Evolutionary conservation across 1,284 basidiomycete genomes (phyloP).

Genomic region (Naganishia cerealis): DNA sequence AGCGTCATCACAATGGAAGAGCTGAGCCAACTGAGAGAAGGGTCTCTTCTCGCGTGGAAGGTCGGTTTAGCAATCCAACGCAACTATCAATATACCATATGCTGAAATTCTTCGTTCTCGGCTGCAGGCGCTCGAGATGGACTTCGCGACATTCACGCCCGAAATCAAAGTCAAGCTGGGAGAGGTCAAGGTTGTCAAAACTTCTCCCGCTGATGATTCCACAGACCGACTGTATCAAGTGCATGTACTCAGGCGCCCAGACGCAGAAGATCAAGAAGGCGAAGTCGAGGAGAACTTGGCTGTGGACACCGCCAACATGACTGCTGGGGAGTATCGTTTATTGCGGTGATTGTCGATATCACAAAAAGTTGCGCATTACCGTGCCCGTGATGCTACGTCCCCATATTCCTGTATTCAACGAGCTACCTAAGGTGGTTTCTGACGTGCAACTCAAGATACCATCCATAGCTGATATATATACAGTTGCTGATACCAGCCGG

Average conservation of each 20-base stretch:
- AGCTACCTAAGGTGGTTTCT: too few species aligned
- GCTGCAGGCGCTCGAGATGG: constrained; percentile 26
- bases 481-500: not conserved
- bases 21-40: constrained; percentile 8
- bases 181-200: constrained; percentile 14
- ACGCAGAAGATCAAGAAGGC: not conserved
- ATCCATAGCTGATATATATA: too few species aligned
- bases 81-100: not conserved
- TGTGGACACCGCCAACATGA: constrained; percentile 5
- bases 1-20: constrained; percentile 12
- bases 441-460: too few species aligned
- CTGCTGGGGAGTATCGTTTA: constrained; percentile 16
- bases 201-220: constrained; percentile 5
- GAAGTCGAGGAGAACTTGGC: constrained; percentile 14
- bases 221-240: constrained; percentile 26
- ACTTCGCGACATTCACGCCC: constrained; percentile 29
- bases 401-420: too few species aligned
- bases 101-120: not conserved
- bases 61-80: not conserved
- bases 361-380: not conserved
- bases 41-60: constrained; percentile 21
- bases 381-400: too few species aligned
- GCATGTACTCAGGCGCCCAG: constrained; percentile 4
- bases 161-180: constrained; percentile 29
- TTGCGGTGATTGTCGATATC: not conserved